Evolutionary conservation across 2,329 filamentous ascomycete species (phyloP).

Genomic region (Chrysoporthe cubensis): DNA sequence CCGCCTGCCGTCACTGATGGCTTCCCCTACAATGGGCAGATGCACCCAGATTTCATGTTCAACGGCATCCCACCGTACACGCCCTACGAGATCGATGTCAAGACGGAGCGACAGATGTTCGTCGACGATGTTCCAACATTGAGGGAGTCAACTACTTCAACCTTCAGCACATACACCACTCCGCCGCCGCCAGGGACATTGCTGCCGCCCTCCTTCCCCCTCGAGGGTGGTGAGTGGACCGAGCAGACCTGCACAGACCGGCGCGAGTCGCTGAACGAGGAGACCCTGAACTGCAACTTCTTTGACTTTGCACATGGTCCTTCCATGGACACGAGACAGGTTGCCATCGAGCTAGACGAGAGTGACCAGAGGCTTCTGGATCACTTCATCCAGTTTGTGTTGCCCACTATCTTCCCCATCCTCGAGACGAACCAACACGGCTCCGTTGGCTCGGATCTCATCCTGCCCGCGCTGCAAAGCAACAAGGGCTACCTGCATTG

Average conservation of each 20-base stretch:
- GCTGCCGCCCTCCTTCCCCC: slow-evolving; percentile 60
- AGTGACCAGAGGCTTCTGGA: slow-evolving; percentile 84
- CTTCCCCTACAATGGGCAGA: slow-evolving; percentile 65
- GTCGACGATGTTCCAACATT: slow-evolving; percentile 87
- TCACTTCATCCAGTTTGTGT: slow-evolving; percentile 86
- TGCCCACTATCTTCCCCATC: slow-evolving; percentile 89
- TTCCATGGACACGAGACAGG: slow-evolving; percentile 64
- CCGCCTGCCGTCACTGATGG: slow-evolving; percentile 57
- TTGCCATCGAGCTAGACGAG: slow-evolving; percentile 83
- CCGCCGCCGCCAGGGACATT: slow-evolving; percentile 73
- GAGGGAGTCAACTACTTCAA: slow-evolving; percentile 85
- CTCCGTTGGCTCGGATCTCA: slow-evolving; percentile 77
- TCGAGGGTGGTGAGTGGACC: slow-evolving; percentile 68
- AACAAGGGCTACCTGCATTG: slow-evolving; percentile 96
- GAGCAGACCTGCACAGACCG: slow-evolving; percentile 71
- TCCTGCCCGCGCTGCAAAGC: slow-evolving; percentile 83
- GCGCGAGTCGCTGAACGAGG: slow-evolving; percentile 69
- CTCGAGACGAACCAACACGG: slow-evolving; percentile 89
- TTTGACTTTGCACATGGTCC: slow-evolving; percentile 79
- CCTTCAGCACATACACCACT: slow-evolving; percentile 87
- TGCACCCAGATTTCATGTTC: slow-evolving; percentile 65
- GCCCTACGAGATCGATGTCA: slow-evolving; percentile 93
- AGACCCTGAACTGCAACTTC: slow-evolving; percentile 74
- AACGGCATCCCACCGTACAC: slow-evolving; percentile 55
- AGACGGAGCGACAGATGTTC: slow-evolving; percentile 92